Evolutionary conservation across 2,329 filamentous ascomycete genomes (phyloP), one percentile per base, ranked within the genome.

Genomic region (Fusarium tricinctum): DNA sequence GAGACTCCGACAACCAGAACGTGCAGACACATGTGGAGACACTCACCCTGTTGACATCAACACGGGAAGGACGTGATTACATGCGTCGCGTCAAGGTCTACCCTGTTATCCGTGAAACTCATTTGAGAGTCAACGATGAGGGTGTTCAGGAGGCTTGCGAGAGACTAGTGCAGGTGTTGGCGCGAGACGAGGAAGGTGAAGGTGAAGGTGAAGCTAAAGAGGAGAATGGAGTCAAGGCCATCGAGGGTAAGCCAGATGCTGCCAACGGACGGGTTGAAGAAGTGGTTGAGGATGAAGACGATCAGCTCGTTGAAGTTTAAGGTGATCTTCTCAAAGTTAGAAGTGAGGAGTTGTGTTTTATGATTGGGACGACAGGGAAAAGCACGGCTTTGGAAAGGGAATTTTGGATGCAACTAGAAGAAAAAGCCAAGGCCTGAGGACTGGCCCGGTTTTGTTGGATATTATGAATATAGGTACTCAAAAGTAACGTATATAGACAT

Each of bases 11-110:
- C 73, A 78, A 81, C 17, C 86, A 88, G 46, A 96, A 97, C 68
- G 85, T 97, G 54, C 88, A 91, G 76, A 96, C 92, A 4, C 94
- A 98, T 77, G 80, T 99, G 20, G 96, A 99, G 81, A 97, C 94
- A 1, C 78, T 99, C 55, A 86, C 94, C 58, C 81, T 99, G 19
- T 80, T 99, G 59, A 94, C 92, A 0, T 94, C 92, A 8, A 95
- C 92, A 9, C 85, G 88, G 8, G 84, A 90, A 71, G 93, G 91
- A 3, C 86, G 95, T 62, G 91, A 97, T 8, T 81, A 87, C 55
- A 83, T 98, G 84, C 86, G 94, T 19, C 82, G 85, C 19, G 84
- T 95, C 45, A 92, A 93, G 73, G 92, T 97, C 1, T 99, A 99
- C 78, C 93, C 94, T 0, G 89, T 98, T 46, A 84, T 98, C 20